Evolutionary conservation across 805 yeast genomes (phyloP), one percentile per base, ranked within the genome.

Genomic region (Allodekkera sacchari): DNA sequence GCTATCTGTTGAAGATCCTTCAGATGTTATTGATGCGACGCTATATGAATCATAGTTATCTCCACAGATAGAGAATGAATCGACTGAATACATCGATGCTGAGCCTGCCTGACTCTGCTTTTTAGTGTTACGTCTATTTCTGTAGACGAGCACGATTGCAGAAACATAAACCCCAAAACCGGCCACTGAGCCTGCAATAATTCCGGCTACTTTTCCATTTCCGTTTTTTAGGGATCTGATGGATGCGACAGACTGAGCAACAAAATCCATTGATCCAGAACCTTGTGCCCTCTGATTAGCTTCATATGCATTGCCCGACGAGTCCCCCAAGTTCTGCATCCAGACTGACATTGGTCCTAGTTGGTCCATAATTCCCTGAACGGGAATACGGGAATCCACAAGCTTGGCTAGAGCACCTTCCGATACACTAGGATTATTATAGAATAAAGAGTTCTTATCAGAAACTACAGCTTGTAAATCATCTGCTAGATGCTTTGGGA

Each of bases 111-210:
- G n/a, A n/a, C n/a, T n/a, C n/a, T n/a, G n/a, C n/a, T 23, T 23
- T 12, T 23, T n/a, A 11, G 33, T 33, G 14, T 20, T 35, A 15
- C 34, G 28, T 27, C 39, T 35, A 13, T 25, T 31, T 30, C 31
- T 32, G 24, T 31, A 28, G 16, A 37, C 22, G 21, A 18, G 30
- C 25, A 42, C 19, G 27, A 32, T 22, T 17, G 24, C 43, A 19
- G 31, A 34, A 12, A 38, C 19, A 52, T 83, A 82, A 7, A 72
- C 59, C 6, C 71, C 61, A 28, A 83, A 78, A 33, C 96, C 96
- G 10, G 72, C 74, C 19, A 83, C 76, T 6, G 94, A 76, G 28
- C 96, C 96, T 25, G 84, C 67, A 10, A 89, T 77, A 32, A 87
- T 71, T 22, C 94, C 95, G 17, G 82, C 78, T 16, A 83, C 67